Percentiles rank a stretch among this genome's conserved stretches.
Conservation (phyloP, 108 stramenopile genomes). For the Cyclotella baltica region DNA sequence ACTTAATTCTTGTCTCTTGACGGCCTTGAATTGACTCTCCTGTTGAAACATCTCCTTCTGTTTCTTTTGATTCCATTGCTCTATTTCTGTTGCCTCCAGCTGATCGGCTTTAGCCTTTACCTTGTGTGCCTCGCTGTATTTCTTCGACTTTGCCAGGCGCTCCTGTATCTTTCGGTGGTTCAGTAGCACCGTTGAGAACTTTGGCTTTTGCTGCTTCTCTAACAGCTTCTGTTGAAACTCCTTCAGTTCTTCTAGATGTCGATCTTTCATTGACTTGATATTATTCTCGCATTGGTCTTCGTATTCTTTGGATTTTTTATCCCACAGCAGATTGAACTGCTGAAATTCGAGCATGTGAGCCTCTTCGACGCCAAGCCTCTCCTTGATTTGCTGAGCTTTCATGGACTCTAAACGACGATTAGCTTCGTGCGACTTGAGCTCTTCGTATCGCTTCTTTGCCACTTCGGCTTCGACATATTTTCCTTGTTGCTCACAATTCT, state of each 20-base stretch:
- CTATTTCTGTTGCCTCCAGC: constrained; percentile 79
- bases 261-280: constrained; percentile 75
- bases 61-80: constrained; percentile 79
- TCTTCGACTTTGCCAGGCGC: constrained; percentile 78
- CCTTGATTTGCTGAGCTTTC: constrained; percentile 82
- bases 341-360: constrained; percentile 93
- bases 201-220: constrained; percentile 65
- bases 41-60: constrained; percentile 79
- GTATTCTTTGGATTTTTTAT: constrained; percentile 83
- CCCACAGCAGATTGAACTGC: constrained; percentile 88
- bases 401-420: constrained; percentile 81
- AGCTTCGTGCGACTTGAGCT: constrained; percentile 87
- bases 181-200: constrained; percentile 81
- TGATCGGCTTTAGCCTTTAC: constrained; percentile 85
- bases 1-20: constrained; percentile 75
- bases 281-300: constrained; percentile 64
- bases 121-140: constrained; percentile 86
- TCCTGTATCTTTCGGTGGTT: constrained; percentile 86
- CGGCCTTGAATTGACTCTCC: constrained; percentile 71
- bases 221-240: constrained; percentile 76
- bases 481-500: constrained; percentile 89
- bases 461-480: constrained; percentile 95
- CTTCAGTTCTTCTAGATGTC: constrained; percentile 78
- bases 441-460: constrained; percentile 83
- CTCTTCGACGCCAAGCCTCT: constrained; percentile 90